Conservation (phyloP, 148 eudicot species). For the Pharnaceum exiguum region DNA sequence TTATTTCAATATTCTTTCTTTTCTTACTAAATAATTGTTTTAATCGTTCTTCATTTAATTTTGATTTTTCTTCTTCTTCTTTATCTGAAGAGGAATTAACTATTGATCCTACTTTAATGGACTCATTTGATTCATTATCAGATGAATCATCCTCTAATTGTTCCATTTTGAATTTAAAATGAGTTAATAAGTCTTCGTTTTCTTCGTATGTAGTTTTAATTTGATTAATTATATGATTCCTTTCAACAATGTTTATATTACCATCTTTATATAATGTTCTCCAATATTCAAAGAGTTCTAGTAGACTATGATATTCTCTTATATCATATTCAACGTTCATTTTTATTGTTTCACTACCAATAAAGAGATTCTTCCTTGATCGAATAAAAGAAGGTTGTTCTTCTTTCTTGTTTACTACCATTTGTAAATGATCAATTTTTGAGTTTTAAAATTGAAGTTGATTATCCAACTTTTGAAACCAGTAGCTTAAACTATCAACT, state of each 20-base stretch:
- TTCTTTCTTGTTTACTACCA: too few species aligned
- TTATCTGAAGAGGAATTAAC: not conserved
- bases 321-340: not conserved
- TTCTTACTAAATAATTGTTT: too few species aligned
- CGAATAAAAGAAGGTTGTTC: too few species aligned
- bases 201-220: not conserved
- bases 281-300: not conserved
- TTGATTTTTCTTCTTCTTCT: not conserved
- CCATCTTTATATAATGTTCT: not conserved
- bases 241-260: not conserved
- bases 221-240: not conserved
- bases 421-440: too few species aligned
- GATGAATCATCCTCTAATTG: not conserved
- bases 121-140: not conserved
- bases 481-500: too few species aligned
- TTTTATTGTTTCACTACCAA: too few species aligned
- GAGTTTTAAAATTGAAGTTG: too few species aligned
- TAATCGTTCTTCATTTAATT: not conserved
- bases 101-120: not conserved
- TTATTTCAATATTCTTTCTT: too few species aligned
- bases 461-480: too few species aligned
- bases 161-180: not conserved
- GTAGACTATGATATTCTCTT: not conserved
- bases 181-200: not conserved
- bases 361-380: too few species aligned